A percentile compares a stretch with the other conserved stretches of the same genome.
phyloP scores from a whole-genome alignment of 2,329 filamentous ascomycete genomes.

The Rutstroemia sp. region DNA sequence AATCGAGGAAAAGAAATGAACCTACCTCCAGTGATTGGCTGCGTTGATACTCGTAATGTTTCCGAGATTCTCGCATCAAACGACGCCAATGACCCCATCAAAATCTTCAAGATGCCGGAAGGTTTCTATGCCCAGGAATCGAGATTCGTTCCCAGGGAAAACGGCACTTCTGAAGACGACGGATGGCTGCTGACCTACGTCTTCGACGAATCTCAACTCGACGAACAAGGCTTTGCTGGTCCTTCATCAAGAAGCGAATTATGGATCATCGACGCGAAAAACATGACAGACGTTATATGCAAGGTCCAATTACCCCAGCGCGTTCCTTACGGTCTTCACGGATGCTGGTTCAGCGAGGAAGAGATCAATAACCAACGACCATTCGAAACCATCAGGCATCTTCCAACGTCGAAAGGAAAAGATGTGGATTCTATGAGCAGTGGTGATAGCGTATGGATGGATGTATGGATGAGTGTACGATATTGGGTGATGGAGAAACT shows the following conservation, averaged over 20 bases:
- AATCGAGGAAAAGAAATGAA: constrained; percentile 39
- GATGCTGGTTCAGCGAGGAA: constrained; percentile 50
- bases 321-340: constrained; percentile 64
- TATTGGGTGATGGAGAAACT: constrained; percentile 15
- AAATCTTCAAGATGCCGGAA: constrained; percentile 52
- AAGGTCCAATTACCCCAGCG: constrained; percentile 54
- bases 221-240: constrained; percentile 29
- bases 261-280: constrained; percentile 59
- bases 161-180: constrained; percentile 48
- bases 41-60: constrained; percentile 51
- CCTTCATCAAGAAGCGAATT: constrained; percentile 48
- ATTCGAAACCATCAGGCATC: constrained; percentile 18
- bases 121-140: constrained; percentile 61
- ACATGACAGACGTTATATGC: constrained; percentile 54
- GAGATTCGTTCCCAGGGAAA: constrained; percentile 48
- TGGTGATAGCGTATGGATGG: constrained; percentile 10
- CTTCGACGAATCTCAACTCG: constrained; percentile 60
- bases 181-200: constrained; percentile 63
- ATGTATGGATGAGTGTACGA: constrained; percentile 15
- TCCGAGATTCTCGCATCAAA: constrained; percentile 41
- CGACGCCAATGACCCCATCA: constrained; percentile 47
- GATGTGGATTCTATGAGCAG: background rate
- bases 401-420: constrained; percentile 10
- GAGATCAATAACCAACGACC: constrained; percentile 41
- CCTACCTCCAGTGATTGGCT: constrained; percentile 47